Conservation (phyloP, 108 stramenopile species). For the Fragilaria radians region DNA sequence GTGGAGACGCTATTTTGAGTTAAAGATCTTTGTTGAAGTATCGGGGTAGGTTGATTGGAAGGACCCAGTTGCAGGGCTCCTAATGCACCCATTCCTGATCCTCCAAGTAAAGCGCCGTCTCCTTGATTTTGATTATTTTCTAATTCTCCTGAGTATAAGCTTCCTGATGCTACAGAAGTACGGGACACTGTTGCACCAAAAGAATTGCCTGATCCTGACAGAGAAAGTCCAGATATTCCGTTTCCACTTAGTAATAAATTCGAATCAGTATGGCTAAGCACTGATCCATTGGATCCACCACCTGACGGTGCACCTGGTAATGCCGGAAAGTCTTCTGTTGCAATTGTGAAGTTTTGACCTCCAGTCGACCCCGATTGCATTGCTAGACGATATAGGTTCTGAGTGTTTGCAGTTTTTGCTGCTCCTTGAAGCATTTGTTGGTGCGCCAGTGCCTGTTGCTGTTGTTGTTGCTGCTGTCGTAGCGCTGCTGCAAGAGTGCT, state of each 20-base stretch:
- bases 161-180: neutral
- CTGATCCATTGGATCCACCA: slow-evolving; percentile 5
- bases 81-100: slow-evolving; percentile 22
- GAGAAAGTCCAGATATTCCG: neutral
- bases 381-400: slow-evolving; percentile 70
- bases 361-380: slow-evolving; percentile 49
- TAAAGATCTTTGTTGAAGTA: slow-evolving; percentile 9
- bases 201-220: slow-evolving; percentile 2
- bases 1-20: slow-evolving; percentile 3
- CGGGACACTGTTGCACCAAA: neutral
- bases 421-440: slow-evolving; percentile 61
- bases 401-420: slow-evolving; percentile 21
- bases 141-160: slow-evolving; percentile 22
- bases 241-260: neutral
- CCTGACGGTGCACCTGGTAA: slow-evolving; percentile 17
- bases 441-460: slow-evolving; percentile 33
- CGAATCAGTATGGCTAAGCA: neutral
- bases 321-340: slow-evolving; percentile 83
- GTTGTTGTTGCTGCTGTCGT: slow-evolving; percentile 49
- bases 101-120: slow-evolving; percentile 31
- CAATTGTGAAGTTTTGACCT: slow-evolving; percentile 66
- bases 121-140: slow-evolving; percentile 17
- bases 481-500: slow-evolving; percentile 67
- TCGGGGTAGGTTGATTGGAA: slow-evolving; percentile 9
- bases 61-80: slow-evolving; percentile 18